These are phyloP conservation scores for Verbascum thapsus DNA, from an alignment of 257 asterid species.

Conservation along the genomic window DNA sequence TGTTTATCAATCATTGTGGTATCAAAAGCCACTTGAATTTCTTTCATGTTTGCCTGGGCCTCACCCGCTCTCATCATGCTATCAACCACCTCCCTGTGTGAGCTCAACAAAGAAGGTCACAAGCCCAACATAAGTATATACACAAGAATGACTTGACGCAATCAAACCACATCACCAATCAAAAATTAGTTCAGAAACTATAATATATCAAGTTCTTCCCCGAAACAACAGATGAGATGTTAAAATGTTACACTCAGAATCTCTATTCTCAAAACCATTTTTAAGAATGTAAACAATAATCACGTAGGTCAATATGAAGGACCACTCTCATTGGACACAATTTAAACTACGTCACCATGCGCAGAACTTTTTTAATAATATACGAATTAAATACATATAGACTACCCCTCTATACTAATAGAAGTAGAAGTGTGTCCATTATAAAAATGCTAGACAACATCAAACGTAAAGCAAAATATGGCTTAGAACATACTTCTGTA, in stretches of 20 bases:
- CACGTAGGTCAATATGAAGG: slow-evolving; percentile 23
- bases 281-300: background rate
- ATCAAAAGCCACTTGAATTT: slow-evolving; percentile 75
- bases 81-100: slow-evolving; percentile 74
- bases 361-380: slow-evolving; percentile 20
- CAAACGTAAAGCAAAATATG: slow-evolving; percentile 23
- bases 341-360: background rate
- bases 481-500: slow-evolving; percentile 67
- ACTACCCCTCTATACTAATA: background rate
- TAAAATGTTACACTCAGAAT: background rate
- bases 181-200: background rate
- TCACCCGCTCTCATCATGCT: slow-evolving; percentile 77
- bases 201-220: slow-evolving; percentile 12
- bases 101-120: slow-evolving; percentile 31
- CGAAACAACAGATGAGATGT: background rate
- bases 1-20: slow-evolving; percentile 66
- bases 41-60: slow-evolving; percentile 64
- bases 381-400: background rate
- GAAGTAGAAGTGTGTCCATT: slow-evolving; percentile 15
- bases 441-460: slow-evolving; percentile 19
- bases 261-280: slow-evolving; percentile 19
- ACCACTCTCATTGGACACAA: slow-evolving; percentile 18
- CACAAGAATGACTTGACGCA: slow-evolving; percentile 20
- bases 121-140: slow-evolving; percentile 21
- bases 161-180: slow-evolving; percentile 26